Percentiles rank a stretch among this genome's conserved stretches.
Evolutionary conservation across 495 filamentous ascomycete species (phyloP).

Genomic region (Cercophora newfieldiana): DNA sequence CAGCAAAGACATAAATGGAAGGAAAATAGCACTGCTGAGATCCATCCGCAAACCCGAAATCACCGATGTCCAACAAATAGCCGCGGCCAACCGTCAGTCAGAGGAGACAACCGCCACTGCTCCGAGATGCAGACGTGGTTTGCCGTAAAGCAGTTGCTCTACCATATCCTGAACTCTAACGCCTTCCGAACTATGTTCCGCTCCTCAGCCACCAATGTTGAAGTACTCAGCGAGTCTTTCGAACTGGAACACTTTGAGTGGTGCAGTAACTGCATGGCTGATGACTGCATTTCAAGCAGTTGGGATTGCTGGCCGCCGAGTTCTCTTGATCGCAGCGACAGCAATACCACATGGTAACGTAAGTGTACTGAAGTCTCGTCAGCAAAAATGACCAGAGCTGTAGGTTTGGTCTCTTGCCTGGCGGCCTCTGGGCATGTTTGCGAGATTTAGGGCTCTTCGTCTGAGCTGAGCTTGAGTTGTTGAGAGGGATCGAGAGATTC

Average conservation of each 20-base stretch:
- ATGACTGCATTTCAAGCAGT: not conserved
- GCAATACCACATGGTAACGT: not conserved
- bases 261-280: not conserved
- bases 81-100: too few species aligned
- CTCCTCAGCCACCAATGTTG: not conserved
- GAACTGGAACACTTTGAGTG: not conserved
- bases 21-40: not conserved
- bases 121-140: not conserved
- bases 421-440: not conserved
- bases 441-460: too few species aligned
- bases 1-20: not conserved
- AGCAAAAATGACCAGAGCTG: not conserved
- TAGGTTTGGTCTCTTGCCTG: not conserved
- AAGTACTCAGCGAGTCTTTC: not conserved
- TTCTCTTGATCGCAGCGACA: not conserved
- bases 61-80: too few species aligned
- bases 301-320: not conserved
- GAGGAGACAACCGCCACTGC: too few species aligned
- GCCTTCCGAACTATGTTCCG: not conserved
- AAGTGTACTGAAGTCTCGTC: not conserved
- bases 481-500: too few species aligned
- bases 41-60: too few species aligned
- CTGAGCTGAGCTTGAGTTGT: too few species aligned
- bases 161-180: not conserved
- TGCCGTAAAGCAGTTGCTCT: not conserved